Evolutionary conservation across 805 yeast genomes (phyloP).

Genomic region (Pichia manshurica): DNA sequence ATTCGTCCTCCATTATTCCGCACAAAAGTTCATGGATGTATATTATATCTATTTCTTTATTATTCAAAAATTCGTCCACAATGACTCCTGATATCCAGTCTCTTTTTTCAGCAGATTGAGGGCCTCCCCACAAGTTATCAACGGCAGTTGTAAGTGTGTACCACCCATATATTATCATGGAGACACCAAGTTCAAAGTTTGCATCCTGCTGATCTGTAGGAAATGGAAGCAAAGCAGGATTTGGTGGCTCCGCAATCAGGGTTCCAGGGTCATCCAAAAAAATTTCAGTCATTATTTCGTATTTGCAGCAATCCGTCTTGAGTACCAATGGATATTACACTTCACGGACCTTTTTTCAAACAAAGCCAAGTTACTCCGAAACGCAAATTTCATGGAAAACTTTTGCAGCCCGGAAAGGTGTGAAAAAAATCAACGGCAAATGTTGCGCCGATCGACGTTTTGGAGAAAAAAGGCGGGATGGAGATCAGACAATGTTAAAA

Average conservation of each 20-base stretch:
- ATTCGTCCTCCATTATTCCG: slow-evolving; percentile 93
- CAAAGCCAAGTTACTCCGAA: no score
- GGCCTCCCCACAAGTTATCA: slow-evolving; percentile 92
- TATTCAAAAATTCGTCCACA: slow-evolving; percentile 65
- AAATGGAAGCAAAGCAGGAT: slow-evolving; percentile 19
- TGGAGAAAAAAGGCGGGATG: not conserved
- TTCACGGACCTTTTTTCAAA: no score
- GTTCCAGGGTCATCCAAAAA: slow-evolving; percentile 32
- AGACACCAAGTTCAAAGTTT: slow-evolving; percentile 85
- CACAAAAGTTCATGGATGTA: slow-evolving; percentile 79
- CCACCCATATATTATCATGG: slow-evolving; percentile 90
- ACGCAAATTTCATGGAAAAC: no score
- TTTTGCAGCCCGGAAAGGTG: no score
- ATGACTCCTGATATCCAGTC: slow-evolving; percentile 90
- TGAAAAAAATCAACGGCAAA: no score
- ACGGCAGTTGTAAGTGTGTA: slow-evolving; percentile 85
- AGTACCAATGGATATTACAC: no score
- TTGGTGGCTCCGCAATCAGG: slow-evolving; percentile 23
- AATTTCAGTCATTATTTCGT: slow-evolving; percentile 18
- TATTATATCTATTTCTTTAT: slow-evolving; percentile 63
- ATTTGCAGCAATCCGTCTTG: no score
- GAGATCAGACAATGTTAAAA: not conserved
- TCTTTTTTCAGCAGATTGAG: slow-evolving; percentile 82
- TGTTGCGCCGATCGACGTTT: not conserved
- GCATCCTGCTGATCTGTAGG: slow-evolving; percentile 66